These are phyloP conservation scores for Candida ponderosae DNA, from an alignment of 805 yeast genomes.

Conservation along the genomic window DNA sequence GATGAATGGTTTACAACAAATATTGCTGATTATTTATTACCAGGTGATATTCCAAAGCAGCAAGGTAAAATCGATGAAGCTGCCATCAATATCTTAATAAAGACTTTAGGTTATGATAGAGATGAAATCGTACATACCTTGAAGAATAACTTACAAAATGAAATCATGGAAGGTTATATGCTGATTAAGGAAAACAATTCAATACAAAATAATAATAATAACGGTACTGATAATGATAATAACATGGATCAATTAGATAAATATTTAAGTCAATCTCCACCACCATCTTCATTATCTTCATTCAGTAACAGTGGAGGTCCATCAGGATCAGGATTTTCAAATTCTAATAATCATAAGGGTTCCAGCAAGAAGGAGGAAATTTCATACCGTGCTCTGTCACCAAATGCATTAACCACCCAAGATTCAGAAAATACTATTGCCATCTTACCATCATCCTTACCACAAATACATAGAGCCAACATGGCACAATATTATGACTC, in stretches of 20 bases:
- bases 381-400: constrained; percentile 17
- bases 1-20: constrained; percentile 89
- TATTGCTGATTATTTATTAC: constrained; percentile 71
- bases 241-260: constrained; percentile 45
- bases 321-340: neutral
- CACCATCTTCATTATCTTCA: constrained; percentile 16
- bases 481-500: constrained; percentile 58
- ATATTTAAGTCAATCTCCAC: constrained; percentile 55
- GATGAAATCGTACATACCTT: constrained; percentile 77
- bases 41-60: constrained; percentile 31
- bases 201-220: constrained; percentile 59
- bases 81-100: constrained; percentile 63
- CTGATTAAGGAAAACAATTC: constrained; percentile 73
- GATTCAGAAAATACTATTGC: constrained; percentile 70
- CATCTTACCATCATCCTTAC: constrained; percentile 86
- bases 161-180: constrained; percentile 80
- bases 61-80: constrained; percentile 56
- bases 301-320: constrained; percentile 3
- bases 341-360: constrained; percentile 1
- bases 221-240: constrained; percentile 22
- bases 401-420: constrained; percentile 17
- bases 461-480: constrained; percentile 88
- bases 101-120: constrained; percentile 83
- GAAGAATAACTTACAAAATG: constrained; percentile 52
- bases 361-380: constrained; percentile 2